A percentile compares a stretch with the other conserved stretches of the same genome.
These are phyloP conservation scores for Diutina mesorugosa DNA, from an alignment of 1,139 yeast genomes.

Conservation along the genomic window DNA sequence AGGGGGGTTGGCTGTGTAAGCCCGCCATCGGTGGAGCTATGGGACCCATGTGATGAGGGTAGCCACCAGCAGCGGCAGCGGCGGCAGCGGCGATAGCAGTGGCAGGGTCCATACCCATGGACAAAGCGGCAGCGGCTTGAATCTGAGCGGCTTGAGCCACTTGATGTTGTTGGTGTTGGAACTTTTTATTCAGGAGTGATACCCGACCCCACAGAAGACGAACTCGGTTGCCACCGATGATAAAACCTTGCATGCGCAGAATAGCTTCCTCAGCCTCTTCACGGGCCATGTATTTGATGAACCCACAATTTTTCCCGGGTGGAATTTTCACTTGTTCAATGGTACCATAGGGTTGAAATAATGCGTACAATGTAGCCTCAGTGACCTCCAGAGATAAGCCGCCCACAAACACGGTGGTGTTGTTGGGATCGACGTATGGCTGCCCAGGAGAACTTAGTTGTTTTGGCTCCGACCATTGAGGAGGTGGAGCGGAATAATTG, in stretches of 20 bases:
- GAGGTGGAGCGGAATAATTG: background rate
- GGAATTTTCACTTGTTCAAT: slow-evolving; percentile 83
- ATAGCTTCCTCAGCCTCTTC: slow-evolving; percentile 87
- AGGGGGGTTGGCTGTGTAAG: background rate
- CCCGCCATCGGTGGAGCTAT: background rate
- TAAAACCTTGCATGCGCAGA: slow-evolving; percentile 84
- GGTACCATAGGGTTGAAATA: slow-evolving; percentile 76
- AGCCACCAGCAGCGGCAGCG: slow-evolving; percentile 1
- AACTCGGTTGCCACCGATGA: slow-evolving; percentile 75
- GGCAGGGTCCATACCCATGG: slow-evolving; percentile 8
- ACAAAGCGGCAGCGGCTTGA: slow-evolving; percentile 7
- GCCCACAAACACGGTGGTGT: slow-evolving; percentile 92
- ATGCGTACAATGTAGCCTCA: slow-evolving; percentile 61
- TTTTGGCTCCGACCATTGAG: background rate
- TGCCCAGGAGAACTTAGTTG: background rate
- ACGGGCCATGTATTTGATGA: slow-evolving; percentile 68
- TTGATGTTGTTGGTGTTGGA: slow-evolving; percentile 8
- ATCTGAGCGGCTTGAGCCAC: slow-evolving; percentile 9
- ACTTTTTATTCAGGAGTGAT: slow-evolving; percentile 9
- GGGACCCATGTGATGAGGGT: background rate
- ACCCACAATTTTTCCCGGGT: slow-evolving; percentile 88
- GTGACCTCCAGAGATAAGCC: slow-evolving; percentile 68
- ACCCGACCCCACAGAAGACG: slow-evolving; percentile 84
- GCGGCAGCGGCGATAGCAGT: slow-evolving; percentile 8
- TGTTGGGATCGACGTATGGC: slow-evolving; percentile 55